Conservation (phyloP, 192 early-diverging fungal species). For the Coemansia sp. region DNA sequence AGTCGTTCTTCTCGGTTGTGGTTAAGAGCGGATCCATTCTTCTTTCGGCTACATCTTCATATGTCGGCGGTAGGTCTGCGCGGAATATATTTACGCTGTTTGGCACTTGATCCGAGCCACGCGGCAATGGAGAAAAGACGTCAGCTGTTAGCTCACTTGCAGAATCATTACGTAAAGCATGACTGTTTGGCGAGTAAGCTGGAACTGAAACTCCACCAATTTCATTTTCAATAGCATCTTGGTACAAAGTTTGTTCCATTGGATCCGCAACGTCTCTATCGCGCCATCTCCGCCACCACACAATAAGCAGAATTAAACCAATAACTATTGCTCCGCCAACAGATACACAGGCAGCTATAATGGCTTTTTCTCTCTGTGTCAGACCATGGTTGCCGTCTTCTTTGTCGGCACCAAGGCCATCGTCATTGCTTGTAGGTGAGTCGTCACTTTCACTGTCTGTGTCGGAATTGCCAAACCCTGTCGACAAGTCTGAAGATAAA, state of each 20-base stretch:
- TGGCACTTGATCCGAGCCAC: not conserved
- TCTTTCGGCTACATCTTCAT: not conserved
- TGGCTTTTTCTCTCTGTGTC: not conserved
- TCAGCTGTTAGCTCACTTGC: not conserved
- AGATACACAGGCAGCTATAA: not conserved
- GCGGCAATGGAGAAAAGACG: not conserved
- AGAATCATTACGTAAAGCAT: not conserved
- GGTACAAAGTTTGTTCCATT: not conserved
- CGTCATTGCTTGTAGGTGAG: not conserved
- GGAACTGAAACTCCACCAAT: constrained; percentile 1
- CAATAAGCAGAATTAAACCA: not conserved
- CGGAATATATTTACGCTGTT: not conserved
- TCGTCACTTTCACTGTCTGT: not conserved
- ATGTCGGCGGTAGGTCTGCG: constrained; percentile 1
- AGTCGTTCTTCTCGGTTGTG: not conserved
- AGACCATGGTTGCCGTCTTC: not conserved
- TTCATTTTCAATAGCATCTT: not conserved
- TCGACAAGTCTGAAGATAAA: too few species aligned
- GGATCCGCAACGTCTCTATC: not conserved
- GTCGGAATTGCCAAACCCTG: not conserved
- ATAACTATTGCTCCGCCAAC: not conserved
- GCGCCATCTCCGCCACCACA: not conserved
- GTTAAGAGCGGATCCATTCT: not conserved
- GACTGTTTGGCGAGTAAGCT: not conserved
- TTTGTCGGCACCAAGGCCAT: not conserved